Evolutionary conservation across 1,284 basidiomycete species (phyloP).

Genomic region (Vanrija humicola): DNA sequence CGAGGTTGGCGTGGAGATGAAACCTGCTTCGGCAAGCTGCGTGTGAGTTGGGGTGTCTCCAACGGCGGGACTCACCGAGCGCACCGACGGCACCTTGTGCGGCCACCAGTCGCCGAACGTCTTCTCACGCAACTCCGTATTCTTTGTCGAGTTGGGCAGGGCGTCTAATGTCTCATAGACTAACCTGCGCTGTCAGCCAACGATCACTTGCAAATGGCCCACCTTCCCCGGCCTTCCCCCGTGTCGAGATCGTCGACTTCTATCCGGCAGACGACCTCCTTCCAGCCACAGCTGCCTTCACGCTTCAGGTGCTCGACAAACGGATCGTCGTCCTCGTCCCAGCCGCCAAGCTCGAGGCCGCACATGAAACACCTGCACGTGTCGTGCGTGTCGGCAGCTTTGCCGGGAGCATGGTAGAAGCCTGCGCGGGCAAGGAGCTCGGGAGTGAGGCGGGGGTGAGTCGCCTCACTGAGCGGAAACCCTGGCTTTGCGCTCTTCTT

Average conservation of each 20-base stretch:
- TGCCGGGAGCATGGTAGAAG: conserved; percentile 59
- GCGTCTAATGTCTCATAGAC: conserved; percentile 57
- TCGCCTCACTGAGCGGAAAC: conserved; percentile 35
- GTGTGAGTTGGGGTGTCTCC: no score
- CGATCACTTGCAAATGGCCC: neutral
- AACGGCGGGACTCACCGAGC: conserved; percentile 63
- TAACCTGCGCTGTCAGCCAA: conserved; percentile 50
- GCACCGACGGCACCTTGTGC: conserved; percentile 66
- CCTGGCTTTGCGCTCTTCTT: conserved; percentile 31
- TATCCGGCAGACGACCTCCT: conserved; percentile 65
- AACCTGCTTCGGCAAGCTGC: conserved; percentile 78
- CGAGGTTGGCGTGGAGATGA: conserved; percentile 63
- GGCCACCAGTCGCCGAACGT: conserved; percentile 71
- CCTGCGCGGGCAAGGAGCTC: conserved; percentile 70
- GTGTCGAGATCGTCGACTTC: conserved; percentile 36
- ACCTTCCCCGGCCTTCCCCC: conserved; percentile 11
- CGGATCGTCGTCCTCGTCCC: conserved; percentile 75
- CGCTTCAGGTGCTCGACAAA: conserved; percentile 64
- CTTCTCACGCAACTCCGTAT: conserved; percentile 64
- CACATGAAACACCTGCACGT: conserved; percentile 65
- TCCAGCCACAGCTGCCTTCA: conserved; percentile 73
- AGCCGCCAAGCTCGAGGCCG: conserved; percentile 67
- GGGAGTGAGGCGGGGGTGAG: conserved; percentile 59
- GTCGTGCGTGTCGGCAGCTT: conserved; percentile 19
- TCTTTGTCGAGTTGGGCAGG: conserved; percentile 61